phyloP scores from a whole-genome alignment of 1,284 basidiomycete species.

The Ganoderma sp. region DNA sequence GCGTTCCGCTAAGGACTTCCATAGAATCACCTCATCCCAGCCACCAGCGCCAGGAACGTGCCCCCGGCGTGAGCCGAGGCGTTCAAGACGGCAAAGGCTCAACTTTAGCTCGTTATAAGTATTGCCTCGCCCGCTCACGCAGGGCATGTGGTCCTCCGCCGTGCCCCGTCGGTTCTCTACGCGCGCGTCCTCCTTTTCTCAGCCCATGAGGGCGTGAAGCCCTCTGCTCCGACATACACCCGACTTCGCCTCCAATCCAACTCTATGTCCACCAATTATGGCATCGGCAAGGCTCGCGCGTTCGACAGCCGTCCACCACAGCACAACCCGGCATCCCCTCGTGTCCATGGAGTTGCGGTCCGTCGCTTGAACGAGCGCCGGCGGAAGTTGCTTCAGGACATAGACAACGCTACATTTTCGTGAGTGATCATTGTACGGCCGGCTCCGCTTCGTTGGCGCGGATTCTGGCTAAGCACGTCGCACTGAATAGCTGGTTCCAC shows the following conservation, averaged over 20 bases:
- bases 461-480: constrained; percentile 19
- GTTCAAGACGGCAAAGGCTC: constrained; percentile 12
- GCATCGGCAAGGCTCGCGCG: constrained; percentile 11
- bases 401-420: constrained; percentile 62
- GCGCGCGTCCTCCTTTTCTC: constrained; percentile 3
- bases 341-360: constrained; percentile 10
- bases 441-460: neutral
- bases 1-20: neutral
- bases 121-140: constrained; percentile 7
- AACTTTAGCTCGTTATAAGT: constrained; percentile 26
- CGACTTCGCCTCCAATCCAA: constrained; percentile 4
- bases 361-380: constrained; percentile 47
- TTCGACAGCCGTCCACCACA: constrained; percentile 13
- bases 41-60: constrained; percentile 20
- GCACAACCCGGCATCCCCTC: constrained; percentile 3
- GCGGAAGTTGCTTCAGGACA: constrained; percentile 55
- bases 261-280: constrained; percentile 9
- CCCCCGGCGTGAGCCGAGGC: constrained; percentile 17
- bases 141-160: constrained; percentile 5
- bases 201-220: constrained; percentile 27
- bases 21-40: constrained; percentile 4
- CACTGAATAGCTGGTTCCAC: constrained; percentile 53
- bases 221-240: constrained; percentile 1
- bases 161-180: neutral
- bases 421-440: constrained; percentile 37